Evolutionary conservation across 2,329 filamentous ascomycete species (phyloP).

Genomic region (Trichoderma koningiopsis): DNA sequence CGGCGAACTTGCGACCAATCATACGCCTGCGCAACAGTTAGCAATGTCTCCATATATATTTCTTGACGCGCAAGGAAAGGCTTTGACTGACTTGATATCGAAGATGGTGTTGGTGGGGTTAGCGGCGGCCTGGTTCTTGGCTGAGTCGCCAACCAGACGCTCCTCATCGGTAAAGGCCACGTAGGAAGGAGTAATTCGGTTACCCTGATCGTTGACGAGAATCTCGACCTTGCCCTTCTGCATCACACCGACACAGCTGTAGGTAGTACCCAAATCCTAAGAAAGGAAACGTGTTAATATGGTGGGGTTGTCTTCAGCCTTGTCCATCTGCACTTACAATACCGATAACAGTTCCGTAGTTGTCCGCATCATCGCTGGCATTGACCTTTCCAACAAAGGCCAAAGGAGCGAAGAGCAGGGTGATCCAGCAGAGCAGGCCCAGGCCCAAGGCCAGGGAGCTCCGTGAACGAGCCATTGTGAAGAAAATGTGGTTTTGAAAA

Average conservation of each 20-base stretch:
- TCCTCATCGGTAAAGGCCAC: constrained; percentile 97
- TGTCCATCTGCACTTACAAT: constrained; percentile 61
- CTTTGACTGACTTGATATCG: constrained; percentile 77
- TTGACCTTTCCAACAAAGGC: constrained; percentile 79
- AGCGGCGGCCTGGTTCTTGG: constrained; percentile 88
- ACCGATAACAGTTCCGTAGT: constrained; percentile 90
- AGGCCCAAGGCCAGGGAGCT: constrained; percentile 75
- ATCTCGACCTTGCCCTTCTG: constrained; percentile 94
- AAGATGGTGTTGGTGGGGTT: constrained; percentile 78
- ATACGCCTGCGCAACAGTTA: constrained; percentile 61
- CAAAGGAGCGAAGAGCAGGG: constrained; percentile 84
- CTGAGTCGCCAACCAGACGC: constrained; percentile 93
- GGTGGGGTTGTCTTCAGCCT: neutral
- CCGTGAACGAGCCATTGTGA: constrained; percentile 59
- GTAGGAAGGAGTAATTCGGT: constrained; percentile 94
- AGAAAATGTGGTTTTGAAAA: constrained; percentile 25
- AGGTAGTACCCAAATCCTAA: constrained; percentile 82
- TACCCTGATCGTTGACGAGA: constrained; percentile 93
- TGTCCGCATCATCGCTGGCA: constrained; percentile 59
- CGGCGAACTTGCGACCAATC: constrained; percentile 80
- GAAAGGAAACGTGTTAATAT: constrained; percentile 16
- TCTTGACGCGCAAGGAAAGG: constrained; percentile 24
- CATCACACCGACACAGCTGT: constrained; percentile 93
- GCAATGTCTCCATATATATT: neutral
- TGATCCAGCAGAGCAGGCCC: constrained; percentile 89